Base-by-base conservation (phyloP, 2,329 filamentous ascomycete genomes). In the Colletotrichum musicola region DNA sequence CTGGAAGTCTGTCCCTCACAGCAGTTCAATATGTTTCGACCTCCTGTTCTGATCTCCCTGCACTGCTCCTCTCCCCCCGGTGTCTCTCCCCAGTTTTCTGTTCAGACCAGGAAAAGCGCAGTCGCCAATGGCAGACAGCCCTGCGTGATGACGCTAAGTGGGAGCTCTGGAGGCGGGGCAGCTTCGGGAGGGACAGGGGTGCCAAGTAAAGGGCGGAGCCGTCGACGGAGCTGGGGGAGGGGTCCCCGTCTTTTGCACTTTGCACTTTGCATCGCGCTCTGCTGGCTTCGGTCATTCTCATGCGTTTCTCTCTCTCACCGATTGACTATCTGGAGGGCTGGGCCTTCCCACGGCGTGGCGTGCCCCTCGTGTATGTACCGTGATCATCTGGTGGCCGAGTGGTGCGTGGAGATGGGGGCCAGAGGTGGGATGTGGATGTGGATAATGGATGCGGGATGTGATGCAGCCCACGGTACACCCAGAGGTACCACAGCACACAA, bases 161-260 rank as follows among this genome's bases (percentile, higher is more conserved):
- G 65, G 42, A 61, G 35, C 35, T 69, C 56, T 60, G n/a, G 18
- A 40, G 66, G 66, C 25, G 62, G 62, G 62, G 66, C 62, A 56
- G 22, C 30, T 54, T 46, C 30, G 16, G 49, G 20, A 30, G 22
- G 18, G 40, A 69, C 66, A 65, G 44, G 66, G 65, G 46, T 30
- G 20, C 18, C 46, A 49, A 18, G 59, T 49, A 30, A 20, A 14
- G 27, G 44, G 44, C 25, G 30, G 30, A 35, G 30, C 30, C 30
- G 10, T 35, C 30, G 30, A 7, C 7, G 10, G 27, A 30, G 27
- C 27, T 30, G 27, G 27, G 9, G 27, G 27, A 10, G 9, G 27
- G 27, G 7, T 30, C 27, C 27, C 27, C 27, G 27, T 30, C 27
- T 30, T 30, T 10, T 30, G 27, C 27, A 47, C 25, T 44, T 46